A percentile compares a stretch with the other conserved stretches of the same genome.
Conservation (phyloP, 116 monocot species). For the Dioscorea cayenensis region DNA sequence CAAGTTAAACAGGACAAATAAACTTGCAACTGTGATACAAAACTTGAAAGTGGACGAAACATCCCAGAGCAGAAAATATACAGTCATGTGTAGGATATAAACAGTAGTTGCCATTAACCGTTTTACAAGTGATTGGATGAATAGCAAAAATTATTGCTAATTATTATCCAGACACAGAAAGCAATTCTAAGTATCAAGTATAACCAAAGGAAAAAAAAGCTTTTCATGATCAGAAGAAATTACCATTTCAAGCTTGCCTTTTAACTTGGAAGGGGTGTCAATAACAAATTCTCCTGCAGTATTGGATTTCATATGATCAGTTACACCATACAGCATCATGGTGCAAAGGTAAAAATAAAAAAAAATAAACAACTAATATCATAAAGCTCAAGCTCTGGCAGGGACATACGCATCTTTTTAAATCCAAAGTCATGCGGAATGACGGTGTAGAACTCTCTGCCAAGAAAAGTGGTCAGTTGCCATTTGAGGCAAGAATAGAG, state of each 20-base stretch:
- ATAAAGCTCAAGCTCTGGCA: neutral
- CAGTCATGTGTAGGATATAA: too few relatives aligned
- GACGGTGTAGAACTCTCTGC: constrained; percentile 95
- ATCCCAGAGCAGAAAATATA: too few relatives aligned
- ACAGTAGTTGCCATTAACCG: too few relatives aligned
- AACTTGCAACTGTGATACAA: too few relatives aligned
- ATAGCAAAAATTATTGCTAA: neutral
- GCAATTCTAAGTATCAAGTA: neutral
- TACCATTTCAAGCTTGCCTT: constrained; percentile 94
- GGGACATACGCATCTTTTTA: constrained; percentile 86
- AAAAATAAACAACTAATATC: neutral
- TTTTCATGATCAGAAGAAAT: constrained; percentile 9
- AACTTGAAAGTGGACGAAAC: too few relatives aligned
- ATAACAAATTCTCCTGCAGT: constrained; percentile 78
- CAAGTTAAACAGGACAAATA: too few relatives aligned
- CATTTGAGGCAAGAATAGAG: too few relatives aligned
- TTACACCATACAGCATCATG: neutral
- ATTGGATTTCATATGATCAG: constrained; percentile 7
- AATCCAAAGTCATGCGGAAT: constrained; percentile 97
- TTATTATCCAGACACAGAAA: neutral
- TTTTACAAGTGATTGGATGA: too few relatives aligned
- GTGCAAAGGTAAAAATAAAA: neutral
- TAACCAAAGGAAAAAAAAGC: neutral
- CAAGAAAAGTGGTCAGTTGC: neutral
- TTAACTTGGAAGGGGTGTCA: constrained; percentile 81